Evolutionary conservation across 148 eudicot species (phyloP).

Genomic region (Selenicereus undatus): DNA sequence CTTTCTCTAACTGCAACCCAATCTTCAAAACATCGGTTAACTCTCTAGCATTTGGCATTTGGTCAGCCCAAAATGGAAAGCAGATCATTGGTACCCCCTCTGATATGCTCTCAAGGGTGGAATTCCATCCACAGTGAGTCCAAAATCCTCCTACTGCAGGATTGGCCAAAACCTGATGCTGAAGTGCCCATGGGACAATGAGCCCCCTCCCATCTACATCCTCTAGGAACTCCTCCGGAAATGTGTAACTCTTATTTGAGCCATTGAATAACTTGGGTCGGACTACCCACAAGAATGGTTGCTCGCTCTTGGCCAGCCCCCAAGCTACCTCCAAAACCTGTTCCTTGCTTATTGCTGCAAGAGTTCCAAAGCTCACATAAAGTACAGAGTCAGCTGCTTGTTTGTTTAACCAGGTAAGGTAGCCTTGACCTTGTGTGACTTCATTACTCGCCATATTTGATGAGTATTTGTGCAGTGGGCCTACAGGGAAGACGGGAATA

Average conservation of each 20-base stretch:
- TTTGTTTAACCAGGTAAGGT: constrained; percentile 39
- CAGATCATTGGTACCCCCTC: constrained; percentile 68
- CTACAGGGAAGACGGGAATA: constrained; percentile 35
- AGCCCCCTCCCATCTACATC: constrained; percentile 25
- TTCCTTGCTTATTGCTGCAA: constrained; percentile 33
- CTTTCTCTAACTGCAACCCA: constrained; percentile 43
- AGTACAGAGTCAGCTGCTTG: constrained; percentile 44
- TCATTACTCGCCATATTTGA: constrained; percentile 23
- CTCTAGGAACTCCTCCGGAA: constrained; percentile 39
- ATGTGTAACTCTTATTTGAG: constrained; percentile 21
- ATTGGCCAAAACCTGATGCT: constrained; percentile 46
- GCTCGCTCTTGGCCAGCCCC: constrained; percentile 46
- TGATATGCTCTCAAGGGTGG: constrained; percentile 52
- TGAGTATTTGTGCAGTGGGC: constrained; percentile 45
- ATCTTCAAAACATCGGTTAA: constrained; percentile 40
- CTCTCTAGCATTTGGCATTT: constrained; percentile 38
- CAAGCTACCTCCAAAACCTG: constrained; percentile 40
- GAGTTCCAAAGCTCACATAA: constrained; percentile 55
- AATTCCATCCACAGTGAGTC: constrained; percentile 70
- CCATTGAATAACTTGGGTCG: constrained; percentile 30
- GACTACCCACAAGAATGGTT: constrained; percentile 55
- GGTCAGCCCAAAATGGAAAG: constrained; percentile 48
- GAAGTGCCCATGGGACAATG: constrained; percentile 53
- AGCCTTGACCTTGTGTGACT: constrained; percentile 30
- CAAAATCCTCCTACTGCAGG: constrained; percentile 49